Percentiles rank a stretch among this genome's conserved stretches.
Conservation (phyloP, 768 basidiomycete genomes). For the Calocera viscosa region DNA sequence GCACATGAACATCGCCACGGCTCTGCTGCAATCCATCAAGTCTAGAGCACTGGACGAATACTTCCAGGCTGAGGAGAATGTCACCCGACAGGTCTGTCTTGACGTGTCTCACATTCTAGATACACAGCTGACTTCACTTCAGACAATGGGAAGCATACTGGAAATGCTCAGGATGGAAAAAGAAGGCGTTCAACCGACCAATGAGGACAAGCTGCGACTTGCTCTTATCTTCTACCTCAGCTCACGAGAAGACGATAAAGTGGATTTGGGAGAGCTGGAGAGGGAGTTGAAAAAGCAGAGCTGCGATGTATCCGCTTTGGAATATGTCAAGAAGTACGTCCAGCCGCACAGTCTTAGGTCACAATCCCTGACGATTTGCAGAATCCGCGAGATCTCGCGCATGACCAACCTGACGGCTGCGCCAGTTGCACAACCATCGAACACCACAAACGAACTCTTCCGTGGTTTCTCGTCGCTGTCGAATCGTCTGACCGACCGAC, state of each 20-base stretch:
- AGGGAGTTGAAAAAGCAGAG: slow-evolving; percentile 72
- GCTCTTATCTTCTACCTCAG: slow-evolving; percentile 94
- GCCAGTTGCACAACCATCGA: slow-evolving; percentile 35
- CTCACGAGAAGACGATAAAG: slow-evolving; percentile 68
- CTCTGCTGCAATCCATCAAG: slow-evolving; percentile 89
- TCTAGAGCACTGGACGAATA: slow-evolving; percentile 87
- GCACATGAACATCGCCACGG: slow-evolving; percentile 98
- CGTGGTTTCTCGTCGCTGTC: slow-evolving; percentile 50
- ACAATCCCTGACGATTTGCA: slow-evolving; percentile 10
- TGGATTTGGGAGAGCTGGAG: slow-evolving; percentile 79
- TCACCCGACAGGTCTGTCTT: slow-evolving; percentile 58
- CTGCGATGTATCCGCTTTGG: slow-evolving; percentile 69
- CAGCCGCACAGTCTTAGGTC: not conserved
- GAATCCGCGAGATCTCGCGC: slow-evolving; percentile 77
- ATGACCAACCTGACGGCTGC: slow-evolving; percentile 68
- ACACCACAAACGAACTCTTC: slow-evolving; percentile 52
- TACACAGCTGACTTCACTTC: slow-evolving; percentile 8
- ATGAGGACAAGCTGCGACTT: slow-evolving; percentile 81
- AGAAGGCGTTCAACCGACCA: slow-evolving; percentile 48
- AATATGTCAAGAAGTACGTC: slow-evolving; percentile 64
- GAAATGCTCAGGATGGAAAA: slow-evolving; percentile 63
- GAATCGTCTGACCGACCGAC: slow-evolving; percentile 58
- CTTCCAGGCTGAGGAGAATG: slow-evolving; percentile 92
- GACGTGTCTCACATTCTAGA: not conserved
- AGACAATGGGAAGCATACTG: slow-evolving; percentile 70